Evolutionary conservation across 2,329 filamentous ascomycete genomes (phyloP).

Genomic region (Ascochyta lentis): DNA sequence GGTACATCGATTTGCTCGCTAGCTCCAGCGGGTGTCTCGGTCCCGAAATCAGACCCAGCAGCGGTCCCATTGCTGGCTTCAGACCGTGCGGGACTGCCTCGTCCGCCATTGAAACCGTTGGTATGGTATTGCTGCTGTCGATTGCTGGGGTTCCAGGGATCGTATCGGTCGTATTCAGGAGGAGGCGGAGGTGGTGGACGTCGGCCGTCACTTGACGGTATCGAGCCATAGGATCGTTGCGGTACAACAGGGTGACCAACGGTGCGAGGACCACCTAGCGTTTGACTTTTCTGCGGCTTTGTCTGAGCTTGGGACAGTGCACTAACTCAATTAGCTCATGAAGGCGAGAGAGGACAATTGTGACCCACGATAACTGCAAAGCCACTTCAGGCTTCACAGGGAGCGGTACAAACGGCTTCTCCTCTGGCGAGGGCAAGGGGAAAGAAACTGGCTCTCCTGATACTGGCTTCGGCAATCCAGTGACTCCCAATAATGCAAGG

Average conservation of each 20-base stretch:
- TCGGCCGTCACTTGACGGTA: constrained; percentile 21
- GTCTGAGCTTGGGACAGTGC: constrained; percentile 18
- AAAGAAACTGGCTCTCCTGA: constrained; percentile 30
- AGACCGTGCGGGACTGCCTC: constrained; percentile 41
- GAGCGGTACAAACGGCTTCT: constrained; percentile 20
- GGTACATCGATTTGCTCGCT: constrained; percentile 18
- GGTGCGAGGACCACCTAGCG: constrained; percentile 28
- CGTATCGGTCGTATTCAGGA: constrained; percentile 22
- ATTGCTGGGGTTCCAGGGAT: constrained; percentile 33
- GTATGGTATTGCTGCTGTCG: constrained; percentile 23
- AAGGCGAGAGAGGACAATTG: background rate
- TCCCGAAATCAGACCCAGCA: constrained; percentile 45
- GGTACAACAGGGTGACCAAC: constrained; percentile 16
- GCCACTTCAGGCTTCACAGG: constrained; percentile 27
- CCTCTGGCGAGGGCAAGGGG: constrained; percentile 17
- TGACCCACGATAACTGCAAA: constrained; percentile 23
- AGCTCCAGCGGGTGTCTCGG: constrained; percentile 28
- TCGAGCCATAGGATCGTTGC: constrained; percentile 37
- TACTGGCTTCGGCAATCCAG: constrained; percentile 46
- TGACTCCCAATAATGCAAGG: constrained; percentile 46
- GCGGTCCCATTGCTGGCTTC: constrained; percentile 45
- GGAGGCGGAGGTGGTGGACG: constrained; percentile 35
- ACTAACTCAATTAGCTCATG: constrained; percentile 13
- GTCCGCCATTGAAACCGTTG: constrained; percentile 26
- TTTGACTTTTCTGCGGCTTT: constrained; percentile 30